Base-by-base conservation (phyloP, 164 flowering plant genomes). In the Tetracentron sinense region DNA sequence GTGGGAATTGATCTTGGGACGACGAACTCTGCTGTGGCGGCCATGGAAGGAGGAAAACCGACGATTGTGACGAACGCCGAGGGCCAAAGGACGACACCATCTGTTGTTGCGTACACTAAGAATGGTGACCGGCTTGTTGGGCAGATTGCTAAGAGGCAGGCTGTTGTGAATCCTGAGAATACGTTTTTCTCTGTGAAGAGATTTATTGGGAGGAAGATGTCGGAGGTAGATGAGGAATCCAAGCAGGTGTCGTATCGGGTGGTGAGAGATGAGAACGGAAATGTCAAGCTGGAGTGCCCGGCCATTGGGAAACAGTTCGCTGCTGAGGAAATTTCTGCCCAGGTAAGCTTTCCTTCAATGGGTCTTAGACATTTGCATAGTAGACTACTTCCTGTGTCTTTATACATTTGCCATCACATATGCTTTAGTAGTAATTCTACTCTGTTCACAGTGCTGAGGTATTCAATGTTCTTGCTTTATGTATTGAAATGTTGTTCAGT, bases 71-170 rank as follows among this genome's bases (percentile, higher is more conserved):
- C 85, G 1, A 84, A 84, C 54, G 81, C 85, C 2, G 89, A 84
- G 60, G 89, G 89, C 1, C 89, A 84, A 68, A 63, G 98, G 21
- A 92, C 98, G 53, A 92, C 98, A 29, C 98, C 98, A 20, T 90
- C 98, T 0, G 98, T 93, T 33, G 98, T 93, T 22, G 98, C 98
- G 5, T 93, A 93, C 66, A 90, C 98, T 0, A 93, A 90, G 77
- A 79, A 62, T 44, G 97, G 97, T 0, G 97, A 90, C 46, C 65
- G 90, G 64, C 72, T 92, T 12, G 98, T 90, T 2, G 96, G 98
- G 0, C 98, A 92, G 82, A 90, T 92, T 70, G 98, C 96, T 21
- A 93, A 93, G 83, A 72, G 97, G 62, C 97, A 90, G 67, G 94
- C 97, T 1, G 97, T 90, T 11, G 97, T 90, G 29, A 90, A 90